Evolutionary conservation across 2,329 filamentous ascomycete genomes (phyloP), one percentile per base, ranked within the genome.

Genomic region (Fusarium mangiferae): DNA sequence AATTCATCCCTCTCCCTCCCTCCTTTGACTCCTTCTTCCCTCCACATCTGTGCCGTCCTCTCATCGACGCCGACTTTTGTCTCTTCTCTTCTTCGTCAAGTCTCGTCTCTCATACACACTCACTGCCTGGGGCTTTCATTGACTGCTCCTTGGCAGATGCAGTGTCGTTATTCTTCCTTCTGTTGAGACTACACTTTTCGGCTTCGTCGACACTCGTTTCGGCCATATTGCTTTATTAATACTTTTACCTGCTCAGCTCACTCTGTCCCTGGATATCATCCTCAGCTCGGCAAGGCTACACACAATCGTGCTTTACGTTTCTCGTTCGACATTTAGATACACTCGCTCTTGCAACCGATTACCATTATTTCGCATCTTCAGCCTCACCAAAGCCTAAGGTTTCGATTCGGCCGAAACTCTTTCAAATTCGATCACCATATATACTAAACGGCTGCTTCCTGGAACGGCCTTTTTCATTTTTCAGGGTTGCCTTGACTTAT

Each of bases 201-300:
- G 62, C 75, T 71, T 78, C 75, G 76, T 77, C 77, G 77, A 80
- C 80, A 66, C 75, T 81, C 80, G 73, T 81, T 82, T 76, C 70
- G 64, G 67, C 66, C 76, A 65, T 80, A 80, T 77, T 75, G 71
- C 74, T 73, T 77, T 78, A 75, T 70, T 78, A 78, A 79, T 80
- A 81, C 75, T 79, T 54, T 74, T 80, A 72, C 78, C 77, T 73
- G 68, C 72, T 78, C 72, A 65, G 51, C 51, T 54, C 51, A 54
- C 35, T 69, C 35, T 69, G 62, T 61, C 44, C 58, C 60, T 66
- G 68, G 68, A 72, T 74, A 60, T 45, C 38, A 61, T 72, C 70
- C 58, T 64, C 51, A 74, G 72, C 61, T 66, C 66, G 35, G 65
- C 35, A 42, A 68, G 60, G 45, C 39, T 63, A 71, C 70, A 58